Conservation (phyloP, 129 eudicot genomes). For the Helianthus annuus region DNA sequence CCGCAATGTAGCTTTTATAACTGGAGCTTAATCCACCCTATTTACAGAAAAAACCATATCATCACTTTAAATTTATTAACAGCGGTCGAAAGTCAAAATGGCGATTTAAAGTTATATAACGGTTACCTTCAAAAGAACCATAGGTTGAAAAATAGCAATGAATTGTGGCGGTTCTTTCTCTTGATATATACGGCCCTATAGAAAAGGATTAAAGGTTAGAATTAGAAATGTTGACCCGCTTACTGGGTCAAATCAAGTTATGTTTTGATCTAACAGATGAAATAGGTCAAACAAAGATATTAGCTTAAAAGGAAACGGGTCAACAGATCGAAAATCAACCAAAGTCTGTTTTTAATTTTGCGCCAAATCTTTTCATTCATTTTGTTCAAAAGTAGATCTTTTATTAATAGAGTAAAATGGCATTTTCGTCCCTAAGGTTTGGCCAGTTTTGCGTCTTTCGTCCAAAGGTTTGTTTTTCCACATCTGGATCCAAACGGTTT, state of each 20-base stretch:
- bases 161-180: constrained; percentile 98
- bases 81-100: background rate
- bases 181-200: constrained; percentile 84
- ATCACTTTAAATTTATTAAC: constrained; percentile 5
- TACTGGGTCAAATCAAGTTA: background rate
- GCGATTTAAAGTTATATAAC: constrained; percentile 2
- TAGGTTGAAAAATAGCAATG: constrained; percentile 88
- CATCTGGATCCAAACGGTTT: too few species aligned
- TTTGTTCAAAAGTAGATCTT: background rate
- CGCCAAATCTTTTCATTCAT: background rate
- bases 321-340: background rate
- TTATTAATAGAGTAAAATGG: background rate
- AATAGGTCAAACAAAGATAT: background rate
- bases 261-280: constrained; percentile 2
- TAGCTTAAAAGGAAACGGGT: background rate
- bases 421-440: too few species aligned
- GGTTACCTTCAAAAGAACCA: constrained; percentile 97
- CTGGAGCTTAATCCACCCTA: constrained; percentile 97
- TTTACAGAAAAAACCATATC: background rate
- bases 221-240: background rate
- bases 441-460: too few species aligned
- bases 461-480: too few species aligned
- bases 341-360: background rate
- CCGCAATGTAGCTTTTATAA: constrained; percentile 77
- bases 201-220: constrained; percentile 8